phyloP scores from a whole-genome alignment of 2,329 filamentous ascomycete genomes.

The Pseudogymnoascus sp. region DNA sequence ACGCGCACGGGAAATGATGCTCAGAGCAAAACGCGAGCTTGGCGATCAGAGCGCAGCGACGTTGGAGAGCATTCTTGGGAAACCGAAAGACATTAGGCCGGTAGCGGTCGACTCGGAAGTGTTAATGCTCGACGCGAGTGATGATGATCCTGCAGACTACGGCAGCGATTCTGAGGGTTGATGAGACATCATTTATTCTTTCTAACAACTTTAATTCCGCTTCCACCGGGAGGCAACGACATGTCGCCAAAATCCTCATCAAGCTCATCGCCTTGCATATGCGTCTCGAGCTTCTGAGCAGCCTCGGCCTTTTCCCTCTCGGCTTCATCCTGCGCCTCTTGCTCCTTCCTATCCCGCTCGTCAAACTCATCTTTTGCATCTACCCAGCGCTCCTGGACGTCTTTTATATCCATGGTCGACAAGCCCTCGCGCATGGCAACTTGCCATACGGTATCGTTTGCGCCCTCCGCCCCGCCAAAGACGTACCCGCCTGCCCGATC shows the following conservation, averaged over 20 bases:
- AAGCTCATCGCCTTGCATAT: conserved; percentile 30
- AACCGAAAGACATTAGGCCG: conserved; percentile 18
- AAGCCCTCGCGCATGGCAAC: conserved; percentile 78
- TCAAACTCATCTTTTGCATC: conserved; percentile 86
- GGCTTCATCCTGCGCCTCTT: conserved; percentile 58
- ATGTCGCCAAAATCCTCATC: conserved; percentile 44
- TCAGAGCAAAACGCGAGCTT: conserved; percentile 51
- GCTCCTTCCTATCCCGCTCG: conserved; percentile 63
- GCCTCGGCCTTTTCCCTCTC: conserved; percentile 31
- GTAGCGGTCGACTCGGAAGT: conserved; percentile 32
- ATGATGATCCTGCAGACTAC: conserved; percentile 41
- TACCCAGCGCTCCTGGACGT: conserved; percentile 94
- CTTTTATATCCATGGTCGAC: conserved; percentile 69
- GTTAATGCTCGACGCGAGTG: conserved; percentile 39
- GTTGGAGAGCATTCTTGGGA: conserved; percentile 35
- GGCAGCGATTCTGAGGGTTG: conserved; percentile 37
- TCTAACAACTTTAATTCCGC: conserved; percentile 64
- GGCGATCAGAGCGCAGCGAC: conserved; percentile 32
- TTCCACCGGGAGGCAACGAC: conserved; percentile 43
- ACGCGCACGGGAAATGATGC: conserved; percentile 63
- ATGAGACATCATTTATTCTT: conserved; percentile 46
- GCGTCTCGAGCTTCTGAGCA: conserved; percentile 19
- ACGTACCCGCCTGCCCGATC: conserved; percentile 90
- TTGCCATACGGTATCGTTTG: conserved; percentile 96
- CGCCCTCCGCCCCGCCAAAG: conserved; percentile 82